Percentiles rank a stretch among this genome's conserved stretches.
These are phyloP conservation scores for Cladosporium cucumerinum DNA, from an alignment of 2,329 filamentous ascomycete species.

Conservation along the genomic window DNA sequence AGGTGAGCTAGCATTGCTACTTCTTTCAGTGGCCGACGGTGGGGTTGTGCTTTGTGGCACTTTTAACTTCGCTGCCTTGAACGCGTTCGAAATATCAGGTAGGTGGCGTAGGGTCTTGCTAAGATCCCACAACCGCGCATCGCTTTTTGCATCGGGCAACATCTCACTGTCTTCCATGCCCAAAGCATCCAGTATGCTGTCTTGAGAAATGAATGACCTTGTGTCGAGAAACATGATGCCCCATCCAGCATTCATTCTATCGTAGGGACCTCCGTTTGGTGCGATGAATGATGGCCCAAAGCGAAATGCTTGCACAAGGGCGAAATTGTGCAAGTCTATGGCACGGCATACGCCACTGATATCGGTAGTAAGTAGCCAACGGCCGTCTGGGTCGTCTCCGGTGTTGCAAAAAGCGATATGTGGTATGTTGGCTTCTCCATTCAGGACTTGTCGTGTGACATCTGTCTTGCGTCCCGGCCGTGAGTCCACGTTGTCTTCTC, in stretches of 20 bases:
- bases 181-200: slow-evolving; percentile 24
- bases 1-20: slow-evolving; percentile 1
- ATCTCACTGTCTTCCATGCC: slow-evolving; percentile 23
- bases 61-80: not conserved
- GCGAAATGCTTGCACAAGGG: slow-evolving; percentile 25
- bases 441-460: slow-evolving; percentile 10
- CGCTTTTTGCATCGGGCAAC: slow-evolving; percentile 21
- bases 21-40: not conserved
- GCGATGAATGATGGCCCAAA: slow-evolving; percentile 19
- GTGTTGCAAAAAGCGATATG: slow-evolving; percentile 58
- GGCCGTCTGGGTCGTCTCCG: slow-evolving; percentile 52
- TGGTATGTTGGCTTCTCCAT: slow-evolving; percentile 51
- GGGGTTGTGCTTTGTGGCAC: not conserved
- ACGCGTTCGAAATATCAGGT: slow-evolving; percentile 20
- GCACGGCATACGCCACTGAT: slow-evolving; percentile 41
- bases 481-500: not conserved
- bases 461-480: slow-evolving; percentile 6
- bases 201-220: slow-evolving; percentile 32
- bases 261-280: slow-evolving; percentile 21
- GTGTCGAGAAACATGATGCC: slow-evolving; percentile 38
- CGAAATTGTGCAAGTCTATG: slow-evolving; percentile 29
- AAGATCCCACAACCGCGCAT: slow-evolving; percentile 31
- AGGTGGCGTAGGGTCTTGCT: slow-evolving; percentile 26
- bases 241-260: slow-evolving; percentile 37
- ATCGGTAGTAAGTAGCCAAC: slow-evolving; percentile 57